These are phyloP conservation scores for Yamagishiella unicocca DNA, from an alignment of 139 green algal species.

Conservation along the genomic window DNA sequence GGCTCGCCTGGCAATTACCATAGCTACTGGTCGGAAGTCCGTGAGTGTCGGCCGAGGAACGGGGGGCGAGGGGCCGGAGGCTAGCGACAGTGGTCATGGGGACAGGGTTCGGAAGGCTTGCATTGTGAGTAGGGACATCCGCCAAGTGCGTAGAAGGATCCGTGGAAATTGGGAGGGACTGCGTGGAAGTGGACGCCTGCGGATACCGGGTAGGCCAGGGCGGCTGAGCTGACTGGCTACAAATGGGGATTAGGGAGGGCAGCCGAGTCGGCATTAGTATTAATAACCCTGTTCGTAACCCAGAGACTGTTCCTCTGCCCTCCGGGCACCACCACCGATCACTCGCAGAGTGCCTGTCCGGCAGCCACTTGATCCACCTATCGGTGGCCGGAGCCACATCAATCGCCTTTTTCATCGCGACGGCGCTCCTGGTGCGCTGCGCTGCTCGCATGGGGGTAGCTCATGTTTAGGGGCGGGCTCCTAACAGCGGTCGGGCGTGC, in stretches of 20 bases:
- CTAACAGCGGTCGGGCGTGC: too few species aligned
- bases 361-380: background rate
- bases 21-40: background rate
- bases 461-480: too few species aligned
- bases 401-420: constrained; percentile 1
- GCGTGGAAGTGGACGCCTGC: background rate
- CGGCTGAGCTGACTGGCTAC: background rate
- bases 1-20: background rate
- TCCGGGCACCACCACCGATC: background rate
- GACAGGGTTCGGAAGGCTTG: background rate
- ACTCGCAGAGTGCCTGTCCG: background rate
- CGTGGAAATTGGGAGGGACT: background rate
- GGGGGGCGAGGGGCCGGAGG: background rate
- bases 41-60: background rate
- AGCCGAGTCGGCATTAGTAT: background rate
- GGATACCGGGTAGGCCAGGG: background rate
- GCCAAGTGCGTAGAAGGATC: background rate
- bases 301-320: background rate
- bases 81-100: background rate
- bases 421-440: constrained; percentile 17
- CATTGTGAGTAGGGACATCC: background rate
- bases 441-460: background rate
- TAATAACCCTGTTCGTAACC: background rate
- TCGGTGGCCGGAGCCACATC: background rate
- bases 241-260: too few species aligned